Conservation (phyloP, 495 filamentous ascomycete species). For the Clavariopsis aquatica region DNA sequence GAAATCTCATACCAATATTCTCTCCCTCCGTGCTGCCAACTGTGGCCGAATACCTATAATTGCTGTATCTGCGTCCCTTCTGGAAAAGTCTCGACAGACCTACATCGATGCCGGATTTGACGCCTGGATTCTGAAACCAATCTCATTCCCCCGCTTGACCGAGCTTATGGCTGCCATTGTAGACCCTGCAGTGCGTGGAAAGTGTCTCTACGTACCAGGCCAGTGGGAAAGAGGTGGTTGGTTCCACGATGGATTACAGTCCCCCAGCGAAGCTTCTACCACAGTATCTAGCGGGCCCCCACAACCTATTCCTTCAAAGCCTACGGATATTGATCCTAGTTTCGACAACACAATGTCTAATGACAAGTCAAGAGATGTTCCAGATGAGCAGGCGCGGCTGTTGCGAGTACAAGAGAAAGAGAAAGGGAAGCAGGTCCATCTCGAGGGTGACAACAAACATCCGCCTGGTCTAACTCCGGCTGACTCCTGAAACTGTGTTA, state of each 20-base stretch:
- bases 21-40: slow-evolving; percentile 52
- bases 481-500: neutral
- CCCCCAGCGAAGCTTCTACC: slow-evolving; percentile 2
- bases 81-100: slow-evolving; percentile 66
- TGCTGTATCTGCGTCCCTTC: slow-evolving; percentile 82
- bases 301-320: slow-evolving; percentile 4
- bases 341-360: slow-evolving; percentile 10
- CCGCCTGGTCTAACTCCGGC: neutral
- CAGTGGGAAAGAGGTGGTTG: slow-evolving; percentile 49
- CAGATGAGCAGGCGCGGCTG: slow-evolving; percentile 21
- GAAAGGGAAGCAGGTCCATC: slow-evolving; percentile 26
- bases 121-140: slow-evolving; percentile 70
- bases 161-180: slow-evolving; percentile 48
- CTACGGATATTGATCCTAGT: neutral
- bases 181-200: slow-evolving; percentile 31
- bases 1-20: slow-evolving; percentile 42
- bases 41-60: slow-evolving; percentile 75
- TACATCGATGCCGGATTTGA: slow-evolving; percentile 88
- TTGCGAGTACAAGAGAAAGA: slow-evolving; percentile 13
- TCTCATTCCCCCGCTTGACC: slow-evolving; percentile 43
- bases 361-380: slow-evolving; percentile 15
- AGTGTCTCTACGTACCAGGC: slow-evolving; percentile 42
- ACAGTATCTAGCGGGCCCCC: slow-evolving; percentile 10
- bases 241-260: slow-evolving; percentile 38
- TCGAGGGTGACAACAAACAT: neutral